These are phyloP conservation scores for Sarcodon sp. DNA, from an alignment of 768 basidiomycete genomes.

Conservation along the genomic window DNA sequence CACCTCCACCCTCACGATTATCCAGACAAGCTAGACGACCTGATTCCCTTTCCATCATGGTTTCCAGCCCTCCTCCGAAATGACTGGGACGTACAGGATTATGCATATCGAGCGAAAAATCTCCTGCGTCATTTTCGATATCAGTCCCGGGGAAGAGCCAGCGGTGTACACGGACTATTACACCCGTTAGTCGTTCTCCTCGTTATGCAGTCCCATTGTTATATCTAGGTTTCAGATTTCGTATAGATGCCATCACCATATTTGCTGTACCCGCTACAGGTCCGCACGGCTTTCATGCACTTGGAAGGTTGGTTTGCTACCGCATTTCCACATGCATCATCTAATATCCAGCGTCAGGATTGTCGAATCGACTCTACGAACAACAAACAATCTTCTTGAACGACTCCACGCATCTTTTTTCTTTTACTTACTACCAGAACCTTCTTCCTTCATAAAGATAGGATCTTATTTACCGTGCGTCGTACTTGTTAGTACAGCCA, in stretches of 20 bases:
- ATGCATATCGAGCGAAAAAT: conserved; percentile 49
- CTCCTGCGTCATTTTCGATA: conserved; percentile 58
- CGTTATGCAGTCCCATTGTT: background rate
- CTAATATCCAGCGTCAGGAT: conserved; percentile 30
- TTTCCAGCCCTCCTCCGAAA: conserved; percentile 31
- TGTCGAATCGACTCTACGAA: conserved; percentile 79
- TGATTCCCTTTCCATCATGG: conserved; percentile 27
- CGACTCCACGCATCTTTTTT: conserved; percentile 96
- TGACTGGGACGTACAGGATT: conserved; percentile 31
- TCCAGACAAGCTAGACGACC: conserved; percentile 14
- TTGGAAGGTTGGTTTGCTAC: conserved; percentile 56
- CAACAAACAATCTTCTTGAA: conserved; percentile 90
- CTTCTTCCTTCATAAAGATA: conserved; percentile 71
- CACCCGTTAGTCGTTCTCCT: conserved; percentile 45
- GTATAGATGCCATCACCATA: conserved; percentile 89
- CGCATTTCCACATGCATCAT: background rate
- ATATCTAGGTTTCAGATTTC: conserved; percentile 42
- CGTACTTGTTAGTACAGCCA: conserved; percentile 68
- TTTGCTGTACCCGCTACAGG: conserved; percentile 81
- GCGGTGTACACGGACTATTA: conserved; percentile 83
- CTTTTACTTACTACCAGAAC: conserved; percentile 73
- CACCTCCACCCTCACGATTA: conserved; percentile 41
- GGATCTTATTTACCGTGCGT: conserved; percentile 85
- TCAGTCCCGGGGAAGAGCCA: conserved; percentile 68
- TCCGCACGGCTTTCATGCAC: conserved; percentile 90